phyloP scores from a whole-genome alignment of 805 yeast genomes.

The Pichia deserticola region DNA sequence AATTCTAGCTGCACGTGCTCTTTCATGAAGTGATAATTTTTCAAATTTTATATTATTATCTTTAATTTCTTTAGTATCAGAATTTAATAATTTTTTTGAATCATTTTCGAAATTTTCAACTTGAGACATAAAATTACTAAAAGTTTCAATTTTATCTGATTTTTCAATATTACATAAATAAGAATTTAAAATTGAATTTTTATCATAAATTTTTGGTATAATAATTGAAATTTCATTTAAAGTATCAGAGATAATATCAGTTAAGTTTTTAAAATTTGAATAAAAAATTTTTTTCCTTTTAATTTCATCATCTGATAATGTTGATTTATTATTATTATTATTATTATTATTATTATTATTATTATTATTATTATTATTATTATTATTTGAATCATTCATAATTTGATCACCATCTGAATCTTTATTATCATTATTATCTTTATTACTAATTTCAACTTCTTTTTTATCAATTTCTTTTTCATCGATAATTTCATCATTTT shows the following conservation, averaged over 20 bases:
- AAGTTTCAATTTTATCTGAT: conserved; percentile 1
- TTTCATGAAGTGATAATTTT: not conserved
- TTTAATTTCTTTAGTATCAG: no score
- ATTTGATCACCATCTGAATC: not conserved
- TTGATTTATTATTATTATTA: not conserved
- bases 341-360: not conserved
- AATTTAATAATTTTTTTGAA: no score
- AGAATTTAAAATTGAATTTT: conserved; percentile 3
- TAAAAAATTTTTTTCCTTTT: not conserved
- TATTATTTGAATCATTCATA: not conserved
- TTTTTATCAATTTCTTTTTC: not conserved
- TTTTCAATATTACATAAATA: conserved; percentile 2
- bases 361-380: not conserved
- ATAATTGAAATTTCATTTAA: conserved; percentile 3
- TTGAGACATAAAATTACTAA: not conserved
- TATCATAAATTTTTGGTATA: conserved; percentile 5
- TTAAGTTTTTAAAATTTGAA: conserved; percentile 5
- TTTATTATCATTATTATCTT: not conserved
- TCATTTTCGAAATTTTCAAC: not conserved
- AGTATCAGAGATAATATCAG: conserved; percentile 3
- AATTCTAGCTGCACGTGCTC: conserved; percentile 1
- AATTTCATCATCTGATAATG: not conserved
- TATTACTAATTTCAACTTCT: not conserved
- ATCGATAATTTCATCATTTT: not conserved
- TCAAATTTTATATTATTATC: no score